Base-by-base conservation (phyloP, 345 rosid genomes). In the Pistacia integerrima region DNA sequence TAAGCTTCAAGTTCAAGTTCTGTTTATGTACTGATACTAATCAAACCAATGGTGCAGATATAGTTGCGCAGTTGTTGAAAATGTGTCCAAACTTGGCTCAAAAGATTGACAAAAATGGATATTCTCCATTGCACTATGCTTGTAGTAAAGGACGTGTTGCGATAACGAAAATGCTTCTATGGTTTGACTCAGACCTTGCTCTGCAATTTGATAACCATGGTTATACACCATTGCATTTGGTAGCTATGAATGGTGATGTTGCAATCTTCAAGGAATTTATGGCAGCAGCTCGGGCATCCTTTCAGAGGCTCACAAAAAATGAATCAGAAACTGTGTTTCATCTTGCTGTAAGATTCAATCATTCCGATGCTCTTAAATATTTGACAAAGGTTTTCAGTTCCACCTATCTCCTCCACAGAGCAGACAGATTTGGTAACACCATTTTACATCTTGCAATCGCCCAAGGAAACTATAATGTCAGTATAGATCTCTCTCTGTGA, bases 71-170 rank as follows among this genome's bases (percentile, higher is more conserved):
- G 17, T 54, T 78, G 48, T 11, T 72, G 52, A 22, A 59, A 13
- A 13, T 59, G 28, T 46, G 60, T 14, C 81, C 81, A 6, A 22
- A 30, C 4, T 46, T 78, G 44, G 73, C 77, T 57, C 54, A 30
- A 9, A 46, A 66, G 58, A 33, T 0, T 3, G 81, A 78, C 48
- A 22, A 25, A 35, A 54, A 66, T 72, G 69, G 81, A 22, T 11
- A n/a, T 14, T 64, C 57, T n/a, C 38, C 73, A 9, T 66, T 78
- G 69, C 81, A 78, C 48, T 67, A 28, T 8, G 61, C 69, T 28
- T 78, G 62, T 9, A 36, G 35, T 1, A 57, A 67, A 59, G 72
- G 81, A 4, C 63, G 38, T 5, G 3, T 49, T 11, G 72, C 48
- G 36, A 78, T 67, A 46, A 20, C 73, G 9, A 65, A 17, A 35